Percentiles rank a stretch among this genome's conserved stretches.
Conservation (phyloP, 805 yeast species). For the Candida yuanshanica region DNA sequence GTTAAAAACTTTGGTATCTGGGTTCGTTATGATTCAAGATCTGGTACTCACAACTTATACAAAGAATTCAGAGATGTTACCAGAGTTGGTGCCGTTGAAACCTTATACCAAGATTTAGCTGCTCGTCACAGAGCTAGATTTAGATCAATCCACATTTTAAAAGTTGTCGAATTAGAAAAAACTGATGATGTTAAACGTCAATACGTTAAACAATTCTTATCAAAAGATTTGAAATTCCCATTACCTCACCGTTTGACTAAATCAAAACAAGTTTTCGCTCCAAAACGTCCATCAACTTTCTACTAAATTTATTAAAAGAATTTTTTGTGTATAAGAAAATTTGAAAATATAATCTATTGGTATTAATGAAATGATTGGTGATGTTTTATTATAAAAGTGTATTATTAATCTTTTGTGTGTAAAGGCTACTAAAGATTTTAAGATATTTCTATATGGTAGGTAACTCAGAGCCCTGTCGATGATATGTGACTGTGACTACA, state of each 20-base stretch:
- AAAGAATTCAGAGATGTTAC: constrained; percentile 99
- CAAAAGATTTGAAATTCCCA: constrained; percentile 98
- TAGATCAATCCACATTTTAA: constrained; percentile 98
- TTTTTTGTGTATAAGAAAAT: constrained; percentile 4
- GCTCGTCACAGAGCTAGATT: constrained; percentile 99
- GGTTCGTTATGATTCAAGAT: constrained; percentile 99
- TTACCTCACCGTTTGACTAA: constrained; percentile 98
- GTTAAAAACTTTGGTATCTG: constrained; percentile 99
- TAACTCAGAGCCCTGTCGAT: too few species aligned
- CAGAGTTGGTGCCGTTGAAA: constrained; percentile 98
- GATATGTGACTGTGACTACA: too few species aligned
- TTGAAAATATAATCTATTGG: background rate
- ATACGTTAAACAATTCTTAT: constrained; percentile 94
- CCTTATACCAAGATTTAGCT: constrained; percentile 99
- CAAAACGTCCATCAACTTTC: constrained; percentile 95
- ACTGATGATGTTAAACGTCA: constrained; percentile 98
- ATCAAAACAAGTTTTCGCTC: constrained; percentile 80
- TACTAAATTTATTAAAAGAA: constrained; percentile 63
- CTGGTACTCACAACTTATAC: constrained; percentile 99
- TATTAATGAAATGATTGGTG: constrained; percentile 2
- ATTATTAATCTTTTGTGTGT: constrained; percentile 3
- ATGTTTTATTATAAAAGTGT: constrained; percentile 1
- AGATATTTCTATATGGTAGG: too few species aligned
- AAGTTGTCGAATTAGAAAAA: constrained; percentile 98
- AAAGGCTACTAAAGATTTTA: too few species aligned